Conservation (phyloP, 2,329 filamentous ascomycete genomes). For the Exophiala dermatitidis region DNA sequence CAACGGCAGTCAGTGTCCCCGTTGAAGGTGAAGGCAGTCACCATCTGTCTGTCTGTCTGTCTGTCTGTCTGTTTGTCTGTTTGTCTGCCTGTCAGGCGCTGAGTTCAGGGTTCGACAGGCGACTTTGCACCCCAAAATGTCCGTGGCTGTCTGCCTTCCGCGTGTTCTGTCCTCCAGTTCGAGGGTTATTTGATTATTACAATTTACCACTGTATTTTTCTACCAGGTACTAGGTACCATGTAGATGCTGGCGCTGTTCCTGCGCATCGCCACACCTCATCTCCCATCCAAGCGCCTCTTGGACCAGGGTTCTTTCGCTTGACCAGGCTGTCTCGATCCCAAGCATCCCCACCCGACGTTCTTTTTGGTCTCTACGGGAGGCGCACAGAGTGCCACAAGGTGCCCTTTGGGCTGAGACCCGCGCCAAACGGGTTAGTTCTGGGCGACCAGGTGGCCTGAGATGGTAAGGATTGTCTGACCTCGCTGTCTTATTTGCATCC, state of each 20-base stretch:
- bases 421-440: conserved; percentile 12
- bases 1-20: neutral
- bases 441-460: conserved; percentile 10
- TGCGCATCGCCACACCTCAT: conserved; percentile 12
- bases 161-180: neutral
- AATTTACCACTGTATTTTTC: no score
- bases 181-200: no score
- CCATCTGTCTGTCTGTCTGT: no score
- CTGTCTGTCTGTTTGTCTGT: no score
- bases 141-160: neutral
- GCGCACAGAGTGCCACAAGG: conserved; percentile 16
- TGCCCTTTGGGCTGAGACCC: conserved; percentile 16
- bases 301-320: neutral
- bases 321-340: neutral
- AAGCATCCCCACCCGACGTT: neutral
- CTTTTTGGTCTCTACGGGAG: conserved; percentile 2
- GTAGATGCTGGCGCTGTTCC: neutral
- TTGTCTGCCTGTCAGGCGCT: no score
- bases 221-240: no score
- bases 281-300: conserved; percentile 7
- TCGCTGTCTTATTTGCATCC: neutral
- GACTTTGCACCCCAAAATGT: no score
- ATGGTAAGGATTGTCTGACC: conserved; percentile 6
- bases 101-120: no score
- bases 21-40: neutral